Evolutionary conservation across 441 rosid species (phyloP).

Genomic region (Syzygium syzygioides): DNA sequence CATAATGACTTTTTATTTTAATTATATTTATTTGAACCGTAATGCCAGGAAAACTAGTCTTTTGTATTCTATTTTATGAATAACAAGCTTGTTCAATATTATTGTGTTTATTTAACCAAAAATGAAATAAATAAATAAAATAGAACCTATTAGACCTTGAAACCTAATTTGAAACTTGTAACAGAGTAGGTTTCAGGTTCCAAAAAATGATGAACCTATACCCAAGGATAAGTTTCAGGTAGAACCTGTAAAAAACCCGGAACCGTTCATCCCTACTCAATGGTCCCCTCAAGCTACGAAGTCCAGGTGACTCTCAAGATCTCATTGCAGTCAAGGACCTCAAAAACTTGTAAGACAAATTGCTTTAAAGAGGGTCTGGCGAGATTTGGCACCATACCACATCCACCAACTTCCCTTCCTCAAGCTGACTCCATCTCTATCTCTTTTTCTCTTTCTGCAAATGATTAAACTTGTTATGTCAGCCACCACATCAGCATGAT

Average conservation of each 20-base stretch:
- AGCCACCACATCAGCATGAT: not conserved
- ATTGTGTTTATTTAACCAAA: too few species aligned
- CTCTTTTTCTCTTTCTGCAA: not conserved
- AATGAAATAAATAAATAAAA: too few species aligned
- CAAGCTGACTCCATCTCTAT: not conserved
- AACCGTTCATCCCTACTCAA: not conserved
- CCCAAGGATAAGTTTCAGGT: too few species aligned
- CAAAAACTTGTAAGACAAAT: not conserved
- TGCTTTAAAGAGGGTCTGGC: not conserved
- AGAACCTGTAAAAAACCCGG: accelerated
- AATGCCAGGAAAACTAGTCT: too few species aligned
- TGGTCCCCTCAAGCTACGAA: not conserved
- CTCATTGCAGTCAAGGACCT: not conserved
- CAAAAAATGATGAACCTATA: too few species aligned
- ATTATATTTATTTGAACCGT: too few species aligned
- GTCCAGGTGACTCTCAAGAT: not conserved
- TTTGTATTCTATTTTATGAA: too few species aligned
- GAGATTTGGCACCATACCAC: not conserved
- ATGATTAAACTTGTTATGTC: not conserved
- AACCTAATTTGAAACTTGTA: too few species aligned
- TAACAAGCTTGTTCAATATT: too few species aligned
- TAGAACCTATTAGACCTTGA: too few species aligned
- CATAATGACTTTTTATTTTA: too few species aligned
- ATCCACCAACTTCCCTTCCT: not conserved
- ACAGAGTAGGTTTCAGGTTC: too few species aligned